A percentile compares a stretch with the other conserved stretches of the same genome.
Evolutionary conservation across 164 flowering plant species (phyloP).

Genomic region (Taxillus chinensis): DNA sequence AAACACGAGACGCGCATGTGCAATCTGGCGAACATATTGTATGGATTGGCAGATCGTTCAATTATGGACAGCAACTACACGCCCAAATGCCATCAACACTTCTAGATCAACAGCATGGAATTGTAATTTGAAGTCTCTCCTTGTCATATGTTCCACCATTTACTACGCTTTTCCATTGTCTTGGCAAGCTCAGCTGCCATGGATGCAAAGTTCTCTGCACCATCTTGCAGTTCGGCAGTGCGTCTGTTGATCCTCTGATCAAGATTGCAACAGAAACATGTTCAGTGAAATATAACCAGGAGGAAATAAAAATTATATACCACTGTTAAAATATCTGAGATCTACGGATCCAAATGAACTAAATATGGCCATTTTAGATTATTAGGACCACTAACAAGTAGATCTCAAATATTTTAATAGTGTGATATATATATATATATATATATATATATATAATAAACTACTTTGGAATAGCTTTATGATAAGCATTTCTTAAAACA

Average conservation of each 20-base stretch:
- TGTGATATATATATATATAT: too few relatives aligned
- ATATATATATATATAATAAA: too few relatives aligned
- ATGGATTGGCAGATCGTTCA: neutral
- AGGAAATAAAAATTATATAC: too few relatives aligned
- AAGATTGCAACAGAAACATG: neutral
- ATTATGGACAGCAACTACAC: neutral
- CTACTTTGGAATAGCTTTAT: too few relatives aligned
- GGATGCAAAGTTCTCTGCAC: constrained; percentile 1
- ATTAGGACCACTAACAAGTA: too few relatives aligned
- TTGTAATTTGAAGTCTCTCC: neutral
- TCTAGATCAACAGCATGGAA: neutral
- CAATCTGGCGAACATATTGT: too few relatives aligned
- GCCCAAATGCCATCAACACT: neutral
- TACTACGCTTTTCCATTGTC: neutral
- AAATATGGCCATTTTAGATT: too few relatives aligned
- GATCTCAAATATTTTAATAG: too few relatives aligned
- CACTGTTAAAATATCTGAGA: too few relatives aligned
- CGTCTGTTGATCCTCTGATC: neutral
- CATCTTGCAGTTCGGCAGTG: neutral
- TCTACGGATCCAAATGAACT: too few relatives aligned
- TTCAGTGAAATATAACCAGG: neutral
- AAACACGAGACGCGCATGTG: too few relatives aligned
- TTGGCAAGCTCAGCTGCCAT: neutral
- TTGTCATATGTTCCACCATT: neutral
- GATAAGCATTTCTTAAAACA: too few relatives aligned